A percentile compares a stretch with the other conserved stretches of the same genome.
Conservation (phyloP, 805 yeast species). For the Isabelozyma rhagii region DNA sequence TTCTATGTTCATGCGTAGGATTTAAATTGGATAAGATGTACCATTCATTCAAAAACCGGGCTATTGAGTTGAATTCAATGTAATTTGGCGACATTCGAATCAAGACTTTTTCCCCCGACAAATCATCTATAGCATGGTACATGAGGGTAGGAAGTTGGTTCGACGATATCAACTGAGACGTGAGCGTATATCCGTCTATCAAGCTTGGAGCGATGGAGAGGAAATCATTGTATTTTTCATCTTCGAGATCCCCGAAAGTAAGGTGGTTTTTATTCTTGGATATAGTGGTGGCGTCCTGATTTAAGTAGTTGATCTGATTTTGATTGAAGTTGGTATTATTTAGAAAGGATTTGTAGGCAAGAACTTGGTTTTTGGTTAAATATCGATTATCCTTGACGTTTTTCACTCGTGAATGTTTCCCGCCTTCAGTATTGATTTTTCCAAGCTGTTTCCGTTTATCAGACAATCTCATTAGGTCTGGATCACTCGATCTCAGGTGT, state of each 20-base stretch:
- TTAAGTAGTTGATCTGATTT: slow-evolving; percentile 15
- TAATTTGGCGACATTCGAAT: slow-evolving; percentile 24
- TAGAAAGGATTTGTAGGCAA: slow-evolving; percentile 19
- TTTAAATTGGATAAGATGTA: slow-evolving; percentile 24
- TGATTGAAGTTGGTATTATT: slow-evolving; percentile 20
- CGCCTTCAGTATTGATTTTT: too few relatives aligned
- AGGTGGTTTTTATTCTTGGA: slow-evolving; percentile 6
- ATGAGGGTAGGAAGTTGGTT: slow-evolving; percentile 8
- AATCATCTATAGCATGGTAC: slow-evolving; percentile 15
- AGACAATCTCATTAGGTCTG: too few relatives aligned
- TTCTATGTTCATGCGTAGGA: slow-evolving; percentile 11
- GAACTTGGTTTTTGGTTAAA: not conserved
- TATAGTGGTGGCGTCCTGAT: slow-evolving; percentile 1
- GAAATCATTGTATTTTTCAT: slow-evolving; percentile 6
- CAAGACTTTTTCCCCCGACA: slow-evolving; percentile 10
- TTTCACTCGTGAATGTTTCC: too few relatives aligned
- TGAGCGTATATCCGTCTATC: slow-evolving; percentile 21
- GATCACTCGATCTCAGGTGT: too few relatives aligned
- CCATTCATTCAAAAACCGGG: slow-evolving; percentile 34
- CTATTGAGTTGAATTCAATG: slow-evolving; percentile 13
- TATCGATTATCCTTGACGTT: not conserved
- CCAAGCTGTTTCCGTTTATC: too few relatives aligned
- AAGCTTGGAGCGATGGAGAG: slow-evolving; percentile 10
- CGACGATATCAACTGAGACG: slow-evolving; percentile 12
- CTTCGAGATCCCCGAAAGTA: not conserved